Evolutionary conservation across 2,329 filamentous ascomycete species (phyloP).

Genomic region (Botrytis aclada): DNA sequence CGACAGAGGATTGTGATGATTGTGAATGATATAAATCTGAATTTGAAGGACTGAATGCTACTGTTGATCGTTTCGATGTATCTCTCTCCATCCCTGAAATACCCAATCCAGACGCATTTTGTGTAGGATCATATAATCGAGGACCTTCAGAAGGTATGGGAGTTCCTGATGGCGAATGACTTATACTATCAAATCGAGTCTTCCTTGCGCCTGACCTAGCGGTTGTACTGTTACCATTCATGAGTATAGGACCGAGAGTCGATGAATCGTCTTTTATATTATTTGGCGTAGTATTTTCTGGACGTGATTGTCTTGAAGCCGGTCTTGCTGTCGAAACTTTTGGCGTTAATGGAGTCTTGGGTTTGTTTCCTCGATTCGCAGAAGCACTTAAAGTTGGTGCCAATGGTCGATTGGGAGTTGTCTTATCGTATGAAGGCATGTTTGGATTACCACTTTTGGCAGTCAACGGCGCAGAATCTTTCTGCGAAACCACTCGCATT

Average conservation of each 20-base stretch:
- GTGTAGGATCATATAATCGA: slow-evolving; percentile 26
- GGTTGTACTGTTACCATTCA: slow-evolving; percentile 65
- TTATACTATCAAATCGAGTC: slow-evolving; percentile 65
- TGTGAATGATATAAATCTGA: slow-evolving; percentile 38
- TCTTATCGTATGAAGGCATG: slow-evolving; percentile 50
- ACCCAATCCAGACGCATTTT: slow-evolving; percentile 37
- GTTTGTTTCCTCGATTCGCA: slow-evolving; percentile 51
- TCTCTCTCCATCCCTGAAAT: slow-evolving; percentile 33
- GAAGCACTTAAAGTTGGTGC: slow-evolving; percentile 67
- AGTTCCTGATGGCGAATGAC: slow-evolving; percentile 57
- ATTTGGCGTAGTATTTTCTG: slow-evolving; percentile 29
- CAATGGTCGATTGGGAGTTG: slow-evolving; percentile 49
- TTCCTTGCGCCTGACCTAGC: slow-evolving; percentile 74
- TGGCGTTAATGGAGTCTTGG: slow-evolving; percentile 56
- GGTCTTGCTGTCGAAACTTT: slow-evolving; percentile 47
- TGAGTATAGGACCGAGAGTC: slow-evolving; percentile 52
- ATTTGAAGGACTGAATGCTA: slow-evolving; percentile 44
- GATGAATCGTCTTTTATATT: slow-evolving; percentile 47
- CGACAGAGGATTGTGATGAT: slow-evolving; percentile 34
- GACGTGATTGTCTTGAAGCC: slow-evolving; percentile 41
- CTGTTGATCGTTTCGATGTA: slow-evolving; percentile 31
- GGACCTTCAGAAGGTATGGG: slow-evolving; percentile 35
- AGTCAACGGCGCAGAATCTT: slow-evolving; percentile 28
- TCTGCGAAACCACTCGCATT: slow-evolving; percentile 42
- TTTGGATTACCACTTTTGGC: slow-evolving; percentile 34